Evolutionary conservation across 352 stramenopile genomes (phyloP).

Genomic region (Aphanomyces cochlioides): DNA sequence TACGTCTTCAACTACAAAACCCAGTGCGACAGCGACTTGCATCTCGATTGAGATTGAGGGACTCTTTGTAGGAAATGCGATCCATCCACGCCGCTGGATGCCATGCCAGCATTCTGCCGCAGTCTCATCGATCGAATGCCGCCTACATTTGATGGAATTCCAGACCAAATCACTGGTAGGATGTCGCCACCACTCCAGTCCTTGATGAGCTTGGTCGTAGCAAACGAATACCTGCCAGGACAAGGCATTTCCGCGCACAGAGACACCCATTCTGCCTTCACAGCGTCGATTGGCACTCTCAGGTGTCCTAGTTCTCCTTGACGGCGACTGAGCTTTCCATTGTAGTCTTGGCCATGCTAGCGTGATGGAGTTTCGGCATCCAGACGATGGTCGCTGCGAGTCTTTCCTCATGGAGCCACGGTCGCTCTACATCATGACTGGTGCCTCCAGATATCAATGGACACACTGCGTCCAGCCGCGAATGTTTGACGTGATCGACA

Average conservation of each 20-base stretch:
- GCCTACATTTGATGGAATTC: conserved; percentile 52
- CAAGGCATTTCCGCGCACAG: conserved; percentile 86
- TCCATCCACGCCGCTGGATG: conserved; percentile 21
- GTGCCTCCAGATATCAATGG: conserved; percentile 80
- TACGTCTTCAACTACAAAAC: conserved; percentile 87
- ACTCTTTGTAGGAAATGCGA: conserved; percentile 30
- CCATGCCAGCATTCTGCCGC: conserved; percentile 28
- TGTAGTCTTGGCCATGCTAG: conserved; percentile 60
- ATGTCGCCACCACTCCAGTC: not conserved
- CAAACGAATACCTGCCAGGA: conserved; percentile 87
- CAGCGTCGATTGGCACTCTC: conserved; percentile 71
- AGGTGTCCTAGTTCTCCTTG: conserved; percentile 29
- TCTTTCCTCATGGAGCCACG: conserved; percentile 61
- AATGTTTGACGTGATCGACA: conserved; percentile 82
- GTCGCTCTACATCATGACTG: conserved; percentile 81
- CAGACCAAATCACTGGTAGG: conserved; percentile 64
- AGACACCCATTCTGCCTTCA: conserved; percentile 87
- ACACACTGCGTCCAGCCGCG: conserved; percentile 83
- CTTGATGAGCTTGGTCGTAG: conserved; percentile 12
- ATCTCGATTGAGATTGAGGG: not conserved
- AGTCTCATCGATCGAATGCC: conserved; percentile 54
- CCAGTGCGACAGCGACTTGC: conserved; percentile 30
- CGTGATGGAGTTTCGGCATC: conserved; percentile 81
- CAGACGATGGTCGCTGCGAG: conserved; percentile 50
- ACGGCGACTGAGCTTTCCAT: too few relatives aligned